These are phyloP conservation scores for Sclerotiophoma versabilis DNA, from an alignment of 2,329 filamentous ascomycete genomes.

Conservation along the genomic window DNA sequence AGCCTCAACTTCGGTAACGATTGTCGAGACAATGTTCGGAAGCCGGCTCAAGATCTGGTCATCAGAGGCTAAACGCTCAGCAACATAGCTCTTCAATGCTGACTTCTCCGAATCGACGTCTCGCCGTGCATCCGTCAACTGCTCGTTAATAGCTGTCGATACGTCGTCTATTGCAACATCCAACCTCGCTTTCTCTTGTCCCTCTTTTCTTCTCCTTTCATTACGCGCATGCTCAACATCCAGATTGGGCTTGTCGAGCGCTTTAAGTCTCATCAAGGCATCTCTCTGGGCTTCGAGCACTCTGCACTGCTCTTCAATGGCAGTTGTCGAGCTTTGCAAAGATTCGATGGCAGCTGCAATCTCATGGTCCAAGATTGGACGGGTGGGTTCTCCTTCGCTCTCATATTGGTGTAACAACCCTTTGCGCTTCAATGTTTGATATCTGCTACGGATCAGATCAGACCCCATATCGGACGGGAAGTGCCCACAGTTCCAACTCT, in stretches of 20 bases:
- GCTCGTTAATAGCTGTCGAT: slow-evolving; percentile 37
- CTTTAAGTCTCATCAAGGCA: slow-evolving; percentile 63
- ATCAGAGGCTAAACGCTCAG: slow-evolving; percentile 64
- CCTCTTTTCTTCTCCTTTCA: slow-evolving; percentile 47
- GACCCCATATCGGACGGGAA: neutral
- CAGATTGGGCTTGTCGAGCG: slow-evolving; percentile 54
- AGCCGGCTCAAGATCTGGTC: slow-evolving; percentile 70
- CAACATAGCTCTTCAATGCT: slow-evolving; percentile 58
- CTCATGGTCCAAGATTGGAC: slow-evolving; percentile 65
- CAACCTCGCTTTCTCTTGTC: slow-evolving; percentile 52
- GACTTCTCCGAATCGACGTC: slow-evolving; percentile 57
- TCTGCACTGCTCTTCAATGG: slow-evolving; percentile 70
- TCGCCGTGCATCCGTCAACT: slow-evolving; percentile 54
- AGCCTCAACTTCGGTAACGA: slow-evolving; percentile 58
- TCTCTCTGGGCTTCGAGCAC: slow-evolving; percentile 67
- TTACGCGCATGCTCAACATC: slow-evolving; percentile 48
- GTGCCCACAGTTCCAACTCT: slow-evolving; percentile 56
- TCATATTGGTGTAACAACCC: slow-evolving; percentile 42
- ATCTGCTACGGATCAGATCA: slow-evolving; percentile 25
- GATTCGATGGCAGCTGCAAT: slow-evolving; percentile 68
- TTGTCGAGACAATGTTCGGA: slow-evolving; percentile 69
- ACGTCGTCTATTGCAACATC: slow-evolving; percentile 50
- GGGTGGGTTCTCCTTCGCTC: slow-evolving; percentile 40
- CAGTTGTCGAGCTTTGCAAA: slow-evolving; percentile 68
- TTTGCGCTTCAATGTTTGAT: slow-evolving; percentile 44